A percentile compares a stretch with the other conserved stretches of the same genome.
These are phyloP conservation scores for Myxozyma kluyveri DNA, from an alignment of 805 yeast genomes.

Conservation along the genomic window DNA sequence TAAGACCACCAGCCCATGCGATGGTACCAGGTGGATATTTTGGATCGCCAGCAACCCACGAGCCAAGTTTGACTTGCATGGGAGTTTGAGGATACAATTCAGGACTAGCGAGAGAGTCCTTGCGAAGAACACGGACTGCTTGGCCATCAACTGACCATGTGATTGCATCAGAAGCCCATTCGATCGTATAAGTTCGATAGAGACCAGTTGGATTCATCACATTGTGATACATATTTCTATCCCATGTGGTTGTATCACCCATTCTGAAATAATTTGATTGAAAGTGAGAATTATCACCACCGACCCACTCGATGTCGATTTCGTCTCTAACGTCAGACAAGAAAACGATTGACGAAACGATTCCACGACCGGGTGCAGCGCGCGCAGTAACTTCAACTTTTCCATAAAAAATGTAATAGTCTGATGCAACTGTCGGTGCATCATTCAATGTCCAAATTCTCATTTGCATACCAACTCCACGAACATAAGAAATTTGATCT, in stretches of 20 bases:
- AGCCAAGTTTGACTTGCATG: constrained; percentile 61
- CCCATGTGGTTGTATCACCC: constrained; percentile 73
- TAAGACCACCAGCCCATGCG: constrained; percentile 72
- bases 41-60: constrained; percentile 54
- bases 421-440: constrained; percentile 75
- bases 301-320: constrained; percentile 84
- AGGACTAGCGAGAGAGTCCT: constrained; percentile 46
- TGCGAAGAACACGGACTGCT: constrained; percentile 65
- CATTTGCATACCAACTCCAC: too few species aligned
- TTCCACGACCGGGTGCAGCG: constrained; percentile 75
- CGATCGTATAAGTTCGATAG: constrained; percentile 77
- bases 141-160: constrained; percentile 73
- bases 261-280: constrained; percentile 61
- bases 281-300: constrained; percentile 54
- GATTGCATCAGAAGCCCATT: constrained; percentile 68
- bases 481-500: too few species aligned
- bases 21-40: constrained; percentile 58
- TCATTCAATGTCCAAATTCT: too few species aligned
- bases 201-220: constrained; percentile 55
- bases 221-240: constrained; percentile 71
- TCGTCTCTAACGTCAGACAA: constrained; percentile 87
- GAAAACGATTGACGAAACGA: constrained; percentile 75
- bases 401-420: constrained; percentile 87
- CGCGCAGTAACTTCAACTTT: constrained; percentile 67
- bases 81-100: constrained; percentile 89